These are phyloP conservation scores for Russula lepida DNA, from an alignment of 768 basidiomycete genomes.

Conservation along the genomic window DNA sequence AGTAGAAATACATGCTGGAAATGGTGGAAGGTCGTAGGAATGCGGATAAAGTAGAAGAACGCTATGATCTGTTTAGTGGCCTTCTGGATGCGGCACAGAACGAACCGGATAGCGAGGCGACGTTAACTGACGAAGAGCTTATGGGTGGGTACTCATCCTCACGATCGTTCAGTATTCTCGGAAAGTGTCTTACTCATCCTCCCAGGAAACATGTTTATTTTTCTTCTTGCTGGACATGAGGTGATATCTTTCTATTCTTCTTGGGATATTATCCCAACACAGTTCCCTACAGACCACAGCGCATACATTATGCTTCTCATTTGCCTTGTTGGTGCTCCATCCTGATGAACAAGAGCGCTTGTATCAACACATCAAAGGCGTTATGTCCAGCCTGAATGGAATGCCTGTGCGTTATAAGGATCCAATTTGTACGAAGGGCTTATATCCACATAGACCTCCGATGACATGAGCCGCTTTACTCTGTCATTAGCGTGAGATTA, in stretches of 20 bases:
- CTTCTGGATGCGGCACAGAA: constrained; percentile 21
- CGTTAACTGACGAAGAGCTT: constrained; percentile 22
- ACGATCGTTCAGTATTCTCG: too few species aligned
- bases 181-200: neutral
- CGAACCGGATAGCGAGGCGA: constrained; percentile 12
- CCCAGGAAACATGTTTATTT: constrained; percentile 26
- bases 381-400: constrained; percentile 25
- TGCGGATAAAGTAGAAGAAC: constrained; percentile 18
- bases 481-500: constrained; percentile 7
- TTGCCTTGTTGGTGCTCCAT: constrained; percentile 36
- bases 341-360: constrained; percentile 35
- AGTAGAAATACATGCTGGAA: constrained; percentile 24
- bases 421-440: neutral
- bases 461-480: neutral
- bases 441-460: neutral
- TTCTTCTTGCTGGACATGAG: constrained; percentile 31
- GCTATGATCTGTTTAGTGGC: constrained; percentile 26
- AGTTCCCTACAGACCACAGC: constrained; percentile 28
- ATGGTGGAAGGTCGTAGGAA: constrained; percentile 22
- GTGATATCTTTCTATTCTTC: neutral
- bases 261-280: neutral
- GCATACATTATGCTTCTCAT: constrained; percentile 31
- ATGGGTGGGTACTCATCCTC: neutral
- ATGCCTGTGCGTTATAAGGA: neutral
- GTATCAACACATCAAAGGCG: constrained; percentile 29